Conservation (phyloP, 2,329 filamentous ascomycete species). For the Raffaelea albimanens region DNA sequence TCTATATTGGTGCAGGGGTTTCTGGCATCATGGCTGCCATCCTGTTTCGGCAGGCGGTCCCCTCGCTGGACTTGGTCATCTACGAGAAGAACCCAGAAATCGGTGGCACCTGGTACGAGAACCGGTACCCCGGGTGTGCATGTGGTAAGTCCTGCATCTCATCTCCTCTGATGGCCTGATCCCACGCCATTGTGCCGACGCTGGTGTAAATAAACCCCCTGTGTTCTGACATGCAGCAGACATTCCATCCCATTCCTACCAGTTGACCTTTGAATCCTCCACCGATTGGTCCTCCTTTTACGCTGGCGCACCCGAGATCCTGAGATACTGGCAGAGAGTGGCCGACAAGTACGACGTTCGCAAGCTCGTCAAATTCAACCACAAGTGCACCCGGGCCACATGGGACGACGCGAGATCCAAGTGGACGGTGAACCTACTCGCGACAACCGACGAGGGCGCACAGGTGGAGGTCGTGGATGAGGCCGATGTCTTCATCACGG, state of each 20-base stretch:
- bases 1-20: not conserved
- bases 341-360: conserved; percentile 3
- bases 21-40: too few species aligned
- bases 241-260: conserved; percentile 13
- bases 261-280: conserved; percentile 11
- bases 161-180: too few species aligned
- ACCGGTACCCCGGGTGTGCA: too few species aligned
- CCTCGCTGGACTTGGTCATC: not conserved
- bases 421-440: conserved; percentile 18
- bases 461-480: conserved; percentile 11
- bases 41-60: too few species aligned
- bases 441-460: conserved; percentile 28
- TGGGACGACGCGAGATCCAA: conserved; percentile 4
- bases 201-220: not conserved
- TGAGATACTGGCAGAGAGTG: conserved; percentile 9
- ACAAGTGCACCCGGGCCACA: not conserved
- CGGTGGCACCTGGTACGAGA: too few species aligned
- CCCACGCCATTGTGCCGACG: not conserved
- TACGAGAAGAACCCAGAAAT: not conserved
- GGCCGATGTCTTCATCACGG: conserved; percentile 6
- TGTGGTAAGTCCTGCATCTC: too few species aligned
- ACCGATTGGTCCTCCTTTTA: conserved; percentile 12
- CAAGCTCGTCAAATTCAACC: not conserved
- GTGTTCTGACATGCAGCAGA: too few species aligned
- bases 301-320: conserved; percentile 11